Evolutionary conservation across 768 basidiomycete genomes (phyloP).

Genomic region (Amanita fuliginea): DNA sequence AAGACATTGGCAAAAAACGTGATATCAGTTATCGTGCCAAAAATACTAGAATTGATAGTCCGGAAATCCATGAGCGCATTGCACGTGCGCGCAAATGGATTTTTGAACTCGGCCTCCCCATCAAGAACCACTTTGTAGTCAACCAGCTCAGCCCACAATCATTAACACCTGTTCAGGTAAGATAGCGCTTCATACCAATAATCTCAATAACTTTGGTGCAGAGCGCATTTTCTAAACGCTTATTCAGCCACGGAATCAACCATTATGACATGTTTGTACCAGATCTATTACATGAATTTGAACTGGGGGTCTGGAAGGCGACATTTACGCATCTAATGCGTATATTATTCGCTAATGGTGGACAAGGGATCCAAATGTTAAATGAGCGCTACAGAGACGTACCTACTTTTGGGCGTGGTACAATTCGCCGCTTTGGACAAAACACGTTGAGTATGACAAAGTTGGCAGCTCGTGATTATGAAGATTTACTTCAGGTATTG

Average conservation of each 20-base stretch:
- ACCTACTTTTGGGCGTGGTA: conserved; percentile 18
- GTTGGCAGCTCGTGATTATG: conserved; percentile 24
- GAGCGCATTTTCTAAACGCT: conserved; percentile 17
- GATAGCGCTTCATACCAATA: too few species aligned
- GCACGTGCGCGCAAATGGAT: too few species aligned
- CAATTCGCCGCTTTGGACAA: conserved; percentile 22
- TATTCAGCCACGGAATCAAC: conserved; percentile 13
- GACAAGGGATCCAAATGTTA: conserved; percentile 11
- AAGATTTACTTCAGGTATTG: conserved; percentile 16
- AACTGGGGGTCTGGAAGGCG: conserved; percentile 25
- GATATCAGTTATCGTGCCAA: too few species aligned
- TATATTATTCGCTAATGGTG: conserved; percentile 14
- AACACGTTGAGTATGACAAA: conserved; percentile 22
- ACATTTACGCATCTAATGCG: conserved; percentile 24
- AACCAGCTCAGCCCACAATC: too few species aligned
- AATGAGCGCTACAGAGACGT: conserved; percentile 18
- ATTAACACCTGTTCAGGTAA: too few species aligned
- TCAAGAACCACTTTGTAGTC: too few species aligned
- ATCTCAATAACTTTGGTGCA: too few species aligned
- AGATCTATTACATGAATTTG: too few species aligned
- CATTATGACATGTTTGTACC: conserved; percentile 9
- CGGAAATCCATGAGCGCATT: too few species aligned
- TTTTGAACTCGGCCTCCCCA: too few species aligned
- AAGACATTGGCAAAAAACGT: too few species aligned
- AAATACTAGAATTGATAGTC: too few species aligned